Base-by-base conservation (phyloP, 495 filamentous ascomycete species). In the Ramalina intermedia region DNA sequence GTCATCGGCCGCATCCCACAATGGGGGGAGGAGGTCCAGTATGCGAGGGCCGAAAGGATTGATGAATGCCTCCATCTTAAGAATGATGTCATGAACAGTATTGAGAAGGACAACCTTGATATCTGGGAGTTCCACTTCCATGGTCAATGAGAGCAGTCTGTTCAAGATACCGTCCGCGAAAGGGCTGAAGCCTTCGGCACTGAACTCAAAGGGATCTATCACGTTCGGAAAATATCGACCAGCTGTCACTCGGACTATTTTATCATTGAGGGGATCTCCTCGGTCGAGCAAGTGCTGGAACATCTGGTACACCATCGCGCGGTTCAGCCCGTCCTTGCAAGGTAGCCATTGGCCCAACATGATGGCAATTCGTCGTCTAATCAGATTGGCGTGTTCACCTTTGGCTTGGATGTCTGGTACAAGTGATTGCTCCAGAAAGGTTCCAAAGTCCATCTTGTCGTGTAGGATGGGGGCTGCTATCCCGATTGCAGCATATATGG, bases 401-500 rank as follows among this genome's bases (percentile, higher is more conserved):
- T 78, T 67, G 35, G 83, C 77, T 61, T 90, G 86, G 0, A 85
- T 79, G 61, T 98, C 91, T 3, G 77, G 70, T 4, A 84, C 77
- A 36, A 96, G 67, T 1, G 82, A 87, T 1, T 73, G 71, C 29
- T 75, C 73, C 17, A 98, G 64, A 58, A 96, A 86, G 3, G 64
- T 58, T 56, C 89, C 83, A 66, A 96, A 94, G 60, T 96, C 82
- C 45, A 96, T 70, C 18, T 71, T 65, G 14, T 58, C 58, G 7
- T 74, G 60, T 21, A 95, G 63, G n/a, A 84, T 73, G 5, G 85
- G 71, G 0, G 89, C 84, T 0, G 91, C 80, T 36, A 94, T 71
- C 6, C 91, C 91, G 56, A 98, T 78, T 9, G 91, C 87, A 38
- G 84, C 88, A 56, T 98, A 98, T 3, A 95, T 76, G 0, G 91